Conservation (phyloP, 2,329 filamentous ascomycete genomes). For the Eurotiales sp. region DNA sequence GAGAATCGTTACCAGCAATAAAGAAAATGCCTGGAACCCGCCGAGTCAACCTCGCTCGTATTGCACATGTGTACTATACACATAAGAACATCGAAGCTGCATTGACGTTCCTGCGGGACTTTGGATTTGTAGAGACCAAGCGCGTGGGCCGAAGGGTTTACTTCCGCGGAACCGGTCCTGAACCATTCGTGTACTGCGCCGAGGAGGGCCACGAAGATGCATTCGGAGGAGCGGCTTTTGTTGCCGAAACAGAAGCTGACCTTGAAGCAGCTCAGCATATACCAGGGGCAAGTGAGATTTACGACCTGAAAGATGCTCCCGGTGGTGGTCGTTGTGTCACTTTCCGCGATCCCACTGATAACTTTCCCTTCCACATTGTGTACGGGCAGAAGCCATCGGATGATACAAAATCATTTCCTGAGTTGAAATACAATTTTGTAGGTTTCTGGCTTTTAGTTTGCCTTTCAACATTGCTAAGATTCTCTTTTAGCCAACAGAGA, state of each 20-base stretch:
- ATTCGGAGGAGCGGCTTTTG: constrained; percentile 17
- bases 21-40: too few species aligned
- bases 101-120: constrained; percentile 17
- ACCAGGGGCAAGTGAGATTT: constrained; percentile 2
- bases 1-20: too few species aligned
- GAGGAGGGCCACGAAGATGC: constrained; percentile 9
- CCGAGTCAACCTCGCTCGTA: constrained; percentile 15
- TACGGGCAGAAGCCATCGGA: constrained; percentile 26
- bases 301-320: constrained; percentile 23
- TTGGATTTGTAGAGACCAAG: constrained; percentile 17
- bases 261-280: constrained; percentile 13
- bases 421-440: constrained; percentile 19
- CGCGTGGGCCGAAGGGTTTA: constrained; percentile 15
- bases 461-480: not conserved
- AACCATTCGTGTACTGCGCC: constrained; percentile 19
- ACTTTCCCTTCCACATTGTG: constrained; percentile 32
- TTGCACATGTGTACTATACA: constrained; percentile 20
- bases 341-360: constrained; percentile 33
- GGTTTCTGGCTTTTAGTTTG: not conserved
- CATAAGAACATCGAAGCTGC: constrained; percentile 19
- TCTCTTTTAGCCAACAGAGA: constrained; percentile 14
- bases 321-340: constrained; percentile 33
- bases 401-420: constrained; percentile 4
- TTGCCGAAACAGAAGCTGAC: constrained; percentile 15
- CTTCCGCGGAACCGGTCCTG: constrained; percentile 17